Evolutionary conservation across 805 yeast species (phyloP), one percentile per base, ranked within the genome.

Genomic region (Teunomyces stri): DNA sequence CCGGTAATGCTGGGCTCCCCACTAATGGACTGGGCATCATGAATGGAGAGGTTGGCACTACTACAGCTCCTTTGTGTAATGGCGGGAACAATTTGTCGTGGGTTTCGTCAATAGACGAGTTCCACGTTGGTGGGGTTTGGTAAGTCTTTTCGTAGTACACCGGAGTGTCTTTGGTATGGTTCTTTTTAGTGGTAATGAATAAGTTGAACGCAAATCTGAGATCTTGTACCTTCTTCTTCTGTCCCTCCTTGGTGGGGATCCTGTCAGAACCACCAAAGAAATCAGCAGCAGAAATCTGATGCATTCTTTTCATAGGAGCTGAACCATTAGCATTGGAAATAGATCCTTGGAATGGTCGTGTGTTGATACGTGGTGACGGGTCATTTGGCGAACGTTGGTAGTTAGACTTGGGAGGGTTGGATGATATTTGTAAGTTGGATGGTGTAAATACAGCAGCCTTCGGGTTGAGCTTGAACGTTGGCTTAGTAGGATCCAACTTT

Each of bases 71-170:
- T 25, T 46, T 48, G 31, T 51, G 53, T 10, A 52, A 54, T 46
- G 72, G 72, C 2, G 83, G 78, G 65, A 82, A 81, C 34, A 79
- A 61, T 13, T 70, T 65, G 46, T 72, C 76, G 64, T 81, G 80
- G 1, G 85, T 72, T 48, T 78, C 82, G 38, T 80, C 86, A 20
- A 77, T 64, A 2, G 82, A 80, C 42, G 76, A 68, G 18, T 75
- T 72, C 95, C 95, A 87, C 0, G 91, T 84, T 44, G 95, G 95
- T 7, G 88, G 84, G 0, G 92, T 84, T 35, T 74, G 73, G 62
- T 78, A 88, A 5, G 94, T 82, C 55, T 73, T 80, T 54, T 84
- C 90, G 50, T 84, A 70, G 3, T 55, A 52, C 6, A 64, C 55
- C 11, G 67, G 62, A 3, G 59, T 48, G 1, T 52, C 38, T 34